Evolutionary conservation across 2,329 filamentous ascomycete species (phyloP).

Genomic region (Fusarium nodosum): DNA sequence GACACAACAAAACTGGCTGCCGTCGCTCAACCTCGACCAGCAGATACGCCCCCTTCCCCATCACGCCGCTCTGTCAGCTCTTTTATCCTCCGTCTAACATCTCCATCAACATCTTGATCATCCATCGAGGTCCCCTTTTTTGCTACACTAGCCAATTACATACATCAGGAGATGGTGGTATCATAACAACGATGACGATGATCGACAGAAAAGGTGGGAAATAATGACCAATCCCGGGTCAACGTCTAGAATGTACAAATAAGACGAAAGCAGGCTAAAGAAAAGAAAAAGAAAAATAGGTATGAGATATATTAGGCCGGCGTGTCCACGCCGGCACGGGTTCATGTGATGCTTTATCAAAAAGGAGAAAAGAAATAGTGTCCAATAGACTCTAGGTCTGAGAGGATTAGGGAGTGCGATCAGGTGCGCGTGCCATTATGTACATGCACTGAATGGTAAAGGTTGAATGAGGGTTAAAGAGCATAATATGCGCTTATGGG

Average conservation of each 20-base stretch:
- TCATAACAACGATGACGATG: conserved; percentile 48
- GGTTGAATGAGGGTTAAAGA: conserved; percentile 31
- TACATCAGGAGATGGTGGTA: conserved; percentile 52
- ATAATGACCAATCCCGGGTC: conserved; percentile 51
- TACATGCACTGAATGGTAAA: conserved; percentile 34
- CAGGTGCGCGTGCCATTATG: conserved; percentile 31
- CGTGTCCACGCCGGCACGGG: conserved; percentile 49
- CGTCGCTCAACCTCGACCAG: conserved; percentile 44
- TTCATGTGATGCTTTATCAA: conserved; percentile 47
- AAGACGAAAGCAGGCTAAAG: conserved; percentile 40
- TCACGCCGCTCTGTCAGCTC: conserved; percentile 21
- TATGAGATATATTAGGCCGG: conserved; percentile 54
- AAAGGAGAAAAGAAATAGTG: conserved; percentile 41
- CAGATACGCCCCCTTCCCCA: conserved; percentile 35
- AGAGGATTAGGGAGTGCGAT: conserved; percentile 36
- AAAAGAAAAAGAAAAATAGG: conserved; percentile 40
- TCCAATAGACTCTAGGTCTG: conserved; percentile 36
- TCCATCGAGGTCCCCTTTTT: conserved; percentile 37
- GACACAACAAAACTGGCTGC: conserved; percentile 35
- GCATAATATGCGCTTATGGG: conserved; percentile 29
- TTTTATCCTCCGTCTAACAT: conserved; percentile 30
- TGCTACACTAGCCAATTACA: conserved; percentile 50
- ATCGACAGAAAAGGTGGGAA: conserved; percentile 42
- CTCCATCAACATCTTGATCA: conserved; percentile 32
- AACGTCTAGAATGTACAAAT: conserved; percentile 55